These are phyloP conservation scores for Coemansia sp. DNA, from an alignment of 192 early-diverging fungal species.

Conservation along the genomic window DNA sequence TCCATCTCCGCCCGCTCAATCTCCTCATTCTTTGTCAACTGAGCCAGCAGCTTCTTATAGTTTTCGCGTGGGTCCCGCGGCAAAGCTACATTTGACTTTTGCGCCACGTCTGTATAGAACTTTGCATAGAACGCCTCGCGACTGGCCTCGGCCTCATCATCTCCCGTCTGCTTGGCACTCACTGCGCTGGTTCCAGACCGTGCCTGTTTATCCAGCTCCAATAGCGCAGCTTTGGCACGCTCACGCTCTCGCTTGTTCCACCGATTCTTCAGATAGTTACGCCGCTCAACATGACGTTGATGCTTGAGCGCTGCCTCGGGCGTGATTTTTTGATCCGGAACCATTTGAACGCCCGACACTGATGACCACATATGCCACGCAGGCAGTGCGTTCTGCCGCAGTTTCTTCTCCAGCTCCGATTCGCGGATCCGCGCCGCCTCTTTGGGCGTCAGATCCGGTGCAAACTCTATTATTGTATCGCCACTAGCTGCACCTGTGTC, in stretches of 20 bases:
- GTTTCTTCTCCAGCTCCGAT: slow-evolving; percentile 64
- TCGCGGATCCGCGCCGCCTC: slow-evolving; percentile 65
- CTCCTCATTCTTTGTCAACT: slow-evolving; percentile 46
- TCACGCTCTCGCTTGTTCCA: slow-evolving; percentile 41
- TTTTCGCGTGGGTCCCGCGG: slow-evolving; percentile 46
- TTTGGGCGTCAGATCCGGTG: slow-evolving; percentile 62
- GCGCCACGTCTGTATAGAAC: slow-evolving; percentile 31
- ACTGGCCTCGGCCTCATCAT: slow-evolving; percentile 32
- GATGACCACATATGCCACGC: slow-evolving; percentile 78
- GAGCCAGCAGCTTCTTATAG: slow-evolving; percentile 38
- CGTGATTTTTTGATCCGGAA: slow-evolving; percentile 36
- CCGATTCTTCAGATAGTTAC: slow-evolving; percentile 14
- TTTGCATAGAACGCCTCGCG: slow-evolving; percentile 37
- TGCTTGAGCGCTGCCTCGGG: slow-evolving; percentile 31
- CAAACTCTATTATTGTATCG: slow-evolving; percentile 72
- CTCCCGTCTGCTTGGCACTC: slow-evolving; percentile 13
- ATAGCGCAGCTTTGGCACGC: slow-evolving; percentile 18
- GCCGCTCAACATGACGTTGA: slow-evolving; percentile 30
- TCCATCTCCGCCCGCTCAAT: slow-evolving; percentile 39
- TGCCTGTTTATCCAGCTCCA: slow-evolving; percentile 26
- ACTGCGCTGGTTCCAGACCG: slow-evolving; percentile 10
- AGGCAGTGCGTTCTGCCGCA: slow-evolving; percentile 74
- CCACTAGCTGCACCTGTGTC: slow-evolving; percentile 64
- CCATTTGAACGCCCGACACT: slow-evolving; percentile 61
- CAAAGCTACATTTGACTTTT: slow-evolving; percentile 25